Base-by-base conservation (phyloP, 495 filamentous ascomycete genomes). In the Neurospora sp. region DNA sequence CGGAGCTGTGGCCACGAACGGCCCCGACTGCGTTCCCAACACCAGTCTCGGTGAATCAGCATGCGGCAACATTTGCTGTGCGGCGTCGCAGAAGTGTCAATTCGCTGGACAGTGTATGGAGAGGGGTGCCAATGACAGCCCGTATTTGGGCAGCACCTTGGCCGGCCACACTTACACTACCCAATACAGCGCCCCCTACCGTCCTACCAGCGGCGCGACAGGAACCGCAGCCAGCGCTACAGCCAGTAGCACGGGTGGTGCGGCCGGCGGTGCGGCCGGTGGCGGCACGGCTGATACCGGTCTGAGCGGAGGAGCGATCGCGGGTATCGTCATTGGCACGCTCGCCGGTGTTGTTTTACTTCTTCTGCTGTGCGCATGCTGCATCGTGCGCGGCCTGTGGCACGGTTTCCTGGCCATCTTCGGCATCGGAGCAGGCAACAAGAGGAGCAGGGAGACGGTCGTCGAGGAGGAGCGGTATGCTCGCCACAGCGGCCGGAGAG, bases 311-410 rank as follows among this genome's bases (percentile, higher is more conserved):
- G 94, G 94, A 73, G 94, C 94, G 35, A 97, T 97, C 77, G 94
- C 94, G n/a, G 94, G 94, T 60, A 97, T 97, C 76, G 94, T 97
- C 75, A 92, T 97, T 70, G 94, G 94, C 75, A 89, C 90, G 6
- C 88, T 97, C 76, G 89, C 88, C n/a, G 94, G 91, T 77, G 85
- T 94, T 31, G 80, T 91, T 70, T 81, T 97, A 3, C 85, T 97
- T 18, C 78, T 93, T 12, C 86, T 95, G 5, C 76, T 97, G 71
- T 94, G 92, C 82, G 87, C 90, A 79, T 94, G 88, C 84, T 88
- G 90, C 82, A 91, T 93, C 76, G 87, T 91, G 74, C 88, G 87
- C 74, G 90, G 90, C 10, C 81, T 90, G 23, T 86, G 92, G 80
- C 87, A 91, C 72, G 87, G 83, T 18, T 72, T 93, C 35, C 81